Conservation (phyloP, 1,139 yeast species). For the Saccharomyces pastorianus region DNA sequence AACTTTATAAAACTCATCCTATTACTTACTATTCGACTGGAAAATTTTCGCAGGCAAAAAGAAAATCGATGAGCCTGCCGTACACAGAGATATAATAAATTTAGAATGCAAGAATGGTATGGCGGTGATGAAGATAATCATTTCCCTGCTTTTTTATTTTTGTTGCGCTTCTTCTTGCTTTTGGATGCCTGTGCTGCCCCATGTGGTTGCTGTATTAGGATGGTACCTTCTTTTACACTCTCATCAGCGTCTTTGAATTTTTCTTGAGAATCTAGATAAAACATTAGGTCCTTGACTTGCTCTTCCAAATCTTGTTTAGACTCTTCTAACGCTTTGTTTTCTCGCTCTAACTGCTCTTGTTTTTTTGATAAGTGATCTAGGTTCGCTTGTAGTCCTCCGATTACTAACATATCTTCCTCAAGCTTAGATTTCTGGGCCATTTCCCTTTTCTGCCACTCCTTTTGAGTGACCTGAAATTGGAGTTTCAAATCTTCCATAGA, state of each 20-base stretch:
- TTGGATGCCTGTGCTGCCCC: background rate
- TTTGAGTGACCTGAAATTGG: conserved; percentile 7
- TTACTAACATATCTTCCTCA: conserved; percentile 45
- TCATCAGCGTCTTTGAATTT: conserved; percentile 63
- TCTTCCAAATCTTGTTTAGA: conserved; percentile 44
- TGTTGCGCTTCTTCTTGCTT: conserved; percentile 10
- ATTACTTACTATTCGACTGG: background rate
- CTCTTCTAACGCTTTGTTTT: conserved; percentile 20
- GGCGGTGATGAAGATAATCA: background rate
- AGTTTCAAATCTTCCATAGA: conserved; percentile 6
- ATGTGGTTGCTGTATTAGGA: conserved; percentile 34
- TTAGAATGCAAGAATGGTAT: background rate
- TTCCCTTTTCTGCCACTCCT: background rate
- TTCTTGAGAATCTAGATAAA: conserved; percentile 64
- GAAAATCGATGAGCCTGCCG: background rate
- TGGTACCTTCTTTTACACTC: conserved; percentile 64
- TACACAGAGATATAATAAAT: background rate
- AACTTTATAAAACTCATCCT: background rate
- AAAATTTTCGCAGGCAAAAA: background rate
- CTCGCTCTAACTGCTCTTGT: conserved; percentile 31
- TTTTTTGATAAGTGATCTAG: conserved; percentile 42
- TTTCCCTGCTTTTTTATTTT: conserved; percentile 7
- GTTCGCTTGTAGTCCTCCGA: conserved; percentile 50
- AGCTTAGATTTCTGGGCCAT: conserved; percentile 27
- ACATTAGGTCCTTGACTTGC: conserved; percentile 76